A percentile compares a stretch with the other conserved stretches of the same genome.
Evolutionary conservation across 2,329 filamentous ascomycete species (phyloP).

Genomic region (Diaporthe citriasiana): DNA sequence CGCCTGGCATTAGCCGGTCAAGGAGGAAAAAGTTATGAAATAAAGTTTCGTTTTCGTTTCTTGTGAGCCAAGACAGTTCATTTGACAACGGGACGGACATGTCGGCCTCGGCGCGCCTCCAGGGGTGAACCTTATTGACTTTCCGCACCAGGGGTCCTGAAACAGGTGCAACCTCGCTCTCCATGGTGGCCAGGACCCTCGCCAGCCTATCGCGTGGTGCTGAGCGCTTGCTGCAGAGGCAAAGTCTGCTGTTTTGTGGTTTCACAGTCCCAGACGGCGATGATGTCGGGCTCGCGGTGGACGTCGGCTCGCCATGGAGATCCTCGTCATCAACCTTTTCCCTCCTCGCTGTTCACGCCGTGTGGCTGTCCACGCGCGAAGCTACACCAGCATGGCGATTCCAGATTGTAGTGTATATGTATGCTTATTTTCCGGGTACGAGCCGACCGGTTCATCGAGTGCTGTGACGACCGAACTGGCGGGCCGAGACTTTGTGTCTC

Average conservation of each 20-base stretch:
- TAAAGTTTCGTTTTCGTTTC: slow-evolving; percentile 31
- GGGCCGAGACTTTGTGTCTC: slow-evolving; percentile 2
- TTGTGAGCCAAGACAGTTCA: slow-evolving; percentile 30
- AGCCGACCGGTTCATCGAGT: not conserved
- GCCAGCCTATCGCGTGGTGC: slow-evolving; percentile 16
- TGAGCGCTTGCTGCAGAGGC: not conserved
- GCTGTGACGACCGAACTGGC: not conserved
- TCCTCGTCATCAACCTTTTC: not conserved
- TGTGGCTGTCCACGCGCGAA: not conserved
- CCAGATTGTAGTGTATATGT: slow-evolving; percentile 15
- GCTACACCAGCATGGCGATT: not conserved
- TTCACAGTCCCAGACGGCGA: slow-evolving; percentile 9
- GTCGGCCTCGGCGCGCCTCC: slow-evolving; percentile 18
- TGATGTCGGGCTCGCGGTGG: not conserved
- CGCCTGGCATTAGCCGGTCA: slow-evolving; percentile 3
- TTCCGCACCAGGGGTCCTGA: slow-evolving; percentile 19
- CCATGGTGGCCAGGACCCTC: not conserved
- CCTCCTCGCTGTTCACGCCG: slow-evolving; percentile 1
- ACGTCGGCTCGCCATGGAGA: not conserved
- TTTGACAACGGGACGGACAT: slow-evolving; percentile 26
- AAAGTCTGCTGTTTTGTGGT: slow-evolving; percentile 13
- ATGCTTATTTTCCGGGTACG: slow-evolving; percentile 10
- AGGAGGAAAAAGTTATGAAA: not conserved
- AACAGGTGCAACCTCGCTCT: slow-evolving; percentile 28
- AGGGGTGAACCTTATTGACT: slow-evolving; percentile 21